These are phyloP conservation scores for Penicillium macrosclerotiorum DNA, from an alignment of 495 filamentous ascomycete genomes.

Conservation along the genomic window DNA sequence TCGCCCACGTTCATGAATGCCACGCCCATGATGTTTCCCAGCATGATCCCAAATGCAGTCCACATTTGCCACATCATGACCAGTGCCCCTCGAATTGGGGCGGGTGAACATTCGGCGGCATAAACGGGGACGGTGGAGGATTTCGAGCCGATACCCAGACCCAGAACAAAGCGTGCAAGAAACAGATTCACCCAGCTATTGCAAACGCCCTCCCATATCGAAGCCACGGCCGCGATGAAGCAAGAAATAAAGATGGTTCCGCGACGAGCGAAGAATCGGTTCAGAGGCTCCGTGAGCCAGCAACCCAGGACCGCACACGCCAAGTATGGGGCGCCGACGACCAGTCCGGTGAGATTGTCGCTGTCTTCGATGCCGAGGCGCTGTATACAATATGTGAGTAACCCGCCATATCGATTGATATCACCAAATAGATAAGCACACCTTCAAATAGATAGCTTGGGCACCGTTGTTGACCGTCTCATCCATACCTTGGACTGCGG, in stretches of 20 bases:
- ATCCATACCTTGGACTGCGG: constrained; percentile 64
- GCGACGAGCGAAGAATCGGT: constrained; percentile 53
- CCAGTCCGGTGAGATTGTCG: constrained; percentile 40
- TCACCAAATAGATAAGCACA: constrained; percentile 58
- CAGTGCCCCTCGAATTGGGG: constrained; percentile 55
- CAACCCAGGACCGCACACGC: constrained; percentile 46
- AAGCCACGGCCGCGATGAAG: constrained; percentile 45
- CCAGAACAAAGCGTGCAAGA: constrained; percentile 57
- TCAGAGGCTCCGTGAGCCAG: constrained; percentile 57
- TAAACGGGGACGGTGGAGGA: constrained; percentile 58
- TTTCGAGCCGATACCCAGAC: constrained; percentile 61
- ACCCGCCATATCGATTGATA: neutral
- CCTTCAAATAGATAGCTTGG: constrained; percentile 62
- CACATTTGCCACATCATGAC: constrained; percentile 66
- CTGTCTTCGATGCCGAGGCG: constrained; percentile 26
- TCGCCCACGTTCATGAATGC: constrained; percentile 52
- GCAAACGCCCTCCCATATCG: constrained; percentile 48
- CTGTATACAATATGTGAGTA: constrained; percentile 14
- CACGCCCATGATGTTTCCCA: constrained; percentile 46
- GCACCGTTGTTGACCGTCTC: constrained; percentile 81
- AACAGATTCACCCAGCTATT: constrained; percentile 54
- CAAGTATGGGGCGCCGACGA: constrained; percentile 46
- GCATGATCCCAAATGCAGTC: constrained; percentile 73
- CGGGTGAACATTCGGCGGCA: constrained; percentile 56
- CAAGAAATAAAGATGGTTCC: constrained; percentile 58